A percentile compares a stretch with the other conserved stretches of the same genome.
These are phyloP conservation scores for Trichosporon sp. DNA, from an alignment of 1,284 basidiomycete species.

Conservation along the genomic window DNA sequence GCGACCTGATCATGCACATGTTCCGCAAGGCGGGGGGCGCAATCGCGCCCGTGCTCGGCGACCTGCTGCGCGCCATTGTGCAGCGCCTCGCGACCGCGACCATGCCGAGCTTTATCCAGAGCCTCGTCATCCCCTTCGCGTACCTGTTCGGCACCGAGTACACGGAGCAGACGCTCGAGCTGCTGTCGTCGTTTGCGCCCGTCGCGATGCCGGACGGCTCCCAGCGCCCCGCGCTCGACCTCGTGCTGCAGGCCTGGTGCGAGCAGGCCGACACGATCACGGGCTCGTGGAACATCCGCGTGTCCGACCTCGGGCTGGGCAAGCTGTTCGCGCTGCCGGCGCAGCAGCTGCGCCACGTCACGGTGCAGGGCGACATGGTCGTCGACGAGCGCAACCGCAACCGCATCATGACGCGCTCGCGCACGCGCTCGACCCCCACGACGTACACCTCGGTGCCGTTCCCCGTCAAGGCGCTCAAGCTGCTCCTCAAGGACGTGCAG, in stretches of 20 bases:
- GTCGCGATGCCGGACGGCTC: conserved; percentile 53
- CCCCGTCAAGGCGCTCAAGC: conserved; percentile 84
- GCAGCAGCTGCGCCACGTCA: conserved; percentile 60
- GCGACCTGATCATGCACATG: conserved; percentile 89
- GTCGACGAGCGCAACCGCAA: conserved; percentile 71
- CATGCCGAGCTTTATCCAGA: conserved; percentile 78
- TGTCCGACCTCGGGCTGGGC: conserved; percentile 73
- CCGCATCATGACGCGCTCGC: conserved; percentile 91
- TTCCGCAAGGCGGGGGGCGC: conserved; percentile 73
- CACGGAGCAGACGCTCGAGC: conserved; percentile 66
- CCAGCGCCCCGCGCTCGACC: conserved; percentile 58
- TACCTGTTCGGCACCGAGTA: conserved; percentile 79
- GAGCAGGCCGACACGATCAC: conserved; percentile 91
- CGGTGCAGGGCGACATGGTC: conserved; percentile 90
- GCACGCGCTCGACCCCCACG: conserved; percentile 74
- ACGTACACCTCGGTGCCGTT: conserved; percentile 82
- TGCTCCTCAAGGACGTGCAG: conserved; percentile 77
- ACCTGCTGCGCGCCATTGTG: conserved; percentile 78
- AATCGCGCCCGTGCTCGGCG: conserved; percentile 63
- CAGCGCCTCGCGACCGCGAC: conserved; percentile 72
- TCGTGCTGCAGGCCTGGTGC: conserved; percentile 84
- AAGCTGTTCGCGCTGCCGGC: conserved; percentile 68
- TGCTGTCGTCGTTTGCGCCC: conserved; percentile 61
- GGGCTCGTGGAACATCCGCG: conserved; percentile 83
- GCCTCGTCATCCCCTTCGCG: conserved; percentile 84